Evolutionary conservation across 768 basidiomycete genomes (phyloP).

Genomic region (Auriscalpium microsporum): DNA sequence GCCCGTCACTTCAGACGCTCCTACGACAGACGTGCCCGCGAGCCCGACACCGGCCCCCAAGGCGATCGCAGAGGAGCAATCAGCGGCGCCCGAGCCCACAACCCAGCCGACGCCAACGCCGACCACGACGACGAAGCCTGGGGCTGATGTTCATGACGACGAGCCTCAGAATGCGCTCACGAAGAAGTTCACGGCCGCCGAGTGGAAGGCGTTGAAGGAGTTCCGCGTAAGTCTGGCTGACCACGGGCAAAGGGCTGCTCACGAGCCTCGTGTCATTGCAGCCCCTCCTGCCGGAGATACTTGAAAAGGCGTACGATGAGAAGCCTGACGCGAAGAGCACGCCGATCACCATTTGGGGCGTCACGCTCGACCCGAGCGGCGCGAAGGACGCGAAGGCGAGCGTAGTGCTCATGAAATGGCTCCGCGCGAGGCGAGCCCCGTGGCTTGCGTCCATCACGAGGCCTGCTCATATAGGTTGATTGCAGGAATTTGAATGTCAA

Average conservation of each 20-base stretch:
- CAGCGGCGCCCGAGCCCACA: constrained; percentile 8
- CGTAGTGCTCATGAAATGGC: constrained; percentile 75
- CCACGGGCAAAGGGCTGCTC: neutral
- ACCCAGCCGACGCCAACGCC: constrained; percentile 4
- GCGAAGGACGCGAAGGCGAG: constrained; percentile 53
- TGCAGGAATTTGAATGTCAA: constrained; percentile 41
- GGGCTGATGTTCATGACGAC: constrained; percentile 13
- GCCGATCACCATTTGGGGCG: constrained; percentile 61
- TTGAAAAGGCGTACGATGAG: constrained; percentile 54
- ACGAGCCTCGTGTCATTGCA: constrained; percentile 19
- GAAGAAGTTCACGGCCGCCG: constrained; percentile 56
- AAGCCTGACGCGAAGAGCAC: constrained; percentile 41
- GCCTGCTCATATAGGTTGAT: too few species aligned
- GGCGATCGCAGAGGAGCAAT: constrained; percentile 1
- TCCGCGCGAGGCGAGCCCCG: constrained; percentile 55
- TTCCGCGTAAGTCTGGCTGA: constrained; percentile 48
- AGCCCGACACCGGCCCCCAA: constrained; percentile 1
- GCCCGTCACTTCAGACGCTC: constrained; percentile 10
- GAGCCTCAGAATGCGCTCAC: constrained; percentile 71
- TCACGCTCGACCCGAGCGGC: constrained; percentile 55
- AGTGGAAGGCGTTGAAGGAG: constrained; percentile 62
- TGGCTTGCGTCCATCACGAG: too few species aligned
- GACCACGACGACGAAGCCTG: constrained; percentile 2
- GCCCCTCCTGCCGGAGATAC: constrained; percentile 40
- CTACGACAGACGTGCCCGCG: constrained; percentile 5